Evolutionary conservation across 768 basidiomycete species (phyloP).

Genomic region (Symmetrospora coprosmae): DNA sequence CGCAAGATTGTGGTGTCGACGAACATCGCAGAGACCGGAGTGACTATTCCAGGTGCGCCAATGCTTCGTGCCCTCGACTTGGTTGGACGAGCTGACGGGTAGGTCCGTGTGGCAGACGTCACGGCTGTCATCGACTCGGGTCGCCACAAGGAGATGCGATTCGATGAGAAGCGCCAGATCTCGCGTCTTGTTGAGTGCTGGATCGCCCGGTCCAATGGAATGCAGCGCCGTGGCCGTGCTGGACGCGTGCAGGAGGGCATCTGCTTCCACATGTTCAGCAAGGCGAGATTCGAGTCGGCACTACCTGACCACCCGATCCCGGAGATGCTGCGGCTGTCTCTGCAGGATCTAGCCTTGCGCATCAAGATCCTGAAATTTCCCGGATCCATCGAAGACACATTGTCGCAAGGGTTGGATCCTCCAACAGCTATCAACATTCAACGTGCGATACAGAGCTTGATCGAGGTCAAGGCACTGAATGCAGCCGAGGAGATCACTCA

Average conservation of each 20-base stretch:
- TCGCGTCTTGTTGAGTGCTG: conserved; percentile 82
- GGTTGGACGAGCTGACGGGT: too few relatives aligned
- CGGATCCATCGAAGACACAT: conserved; percentile 76
- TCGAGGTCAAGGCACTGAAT: conserved; percentile 81
- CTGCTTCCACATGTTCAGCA: conserved; percentile 93
- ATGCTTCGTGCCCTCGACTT: too few relatives aligned
- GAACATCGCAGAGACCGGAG: conserved; percentile 86
- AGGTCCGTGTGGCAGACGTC: too few relatives aligned
- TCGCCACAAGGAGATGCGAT: conserved; percentile 39
- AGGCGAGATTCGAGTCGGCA: conserved; percentile 68
- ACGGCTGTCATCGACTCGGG: conserved; percentile 81
- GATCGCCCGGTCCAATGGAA: conserved; percentile 48
- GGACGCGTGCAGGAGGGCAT: conserved; percentile 79
- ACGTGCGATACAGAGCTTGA: conserved; percentile 72
- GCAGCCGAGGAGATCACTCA: conserved; percentile 78
- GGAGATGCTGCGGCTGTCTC: conserved; percentile 83
- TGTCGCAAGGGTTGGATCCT: conserved; percentile 76
- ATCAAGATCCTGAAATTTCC: conserved; percentile 88
- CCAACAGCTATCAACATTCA: conserved; percentile 74
- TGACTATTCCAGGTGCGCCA: conserved; percentile 96
- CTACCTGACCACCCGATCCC: conserved; percentile 80
- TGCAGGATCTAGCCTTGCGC: conserved; percentile 77
- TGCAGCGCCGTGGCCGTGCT: conserved; percentile 60
- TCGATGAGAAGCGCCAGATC: conserved; percentile 92
- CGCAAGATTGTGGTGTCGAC: conserved; percentile 79